Percentiles rank a stretch among this genome's conserved stretches.
Conservation (phyloP, 2,329 filamentous ascomycete species). For the Ustulina deusta region DNA sequence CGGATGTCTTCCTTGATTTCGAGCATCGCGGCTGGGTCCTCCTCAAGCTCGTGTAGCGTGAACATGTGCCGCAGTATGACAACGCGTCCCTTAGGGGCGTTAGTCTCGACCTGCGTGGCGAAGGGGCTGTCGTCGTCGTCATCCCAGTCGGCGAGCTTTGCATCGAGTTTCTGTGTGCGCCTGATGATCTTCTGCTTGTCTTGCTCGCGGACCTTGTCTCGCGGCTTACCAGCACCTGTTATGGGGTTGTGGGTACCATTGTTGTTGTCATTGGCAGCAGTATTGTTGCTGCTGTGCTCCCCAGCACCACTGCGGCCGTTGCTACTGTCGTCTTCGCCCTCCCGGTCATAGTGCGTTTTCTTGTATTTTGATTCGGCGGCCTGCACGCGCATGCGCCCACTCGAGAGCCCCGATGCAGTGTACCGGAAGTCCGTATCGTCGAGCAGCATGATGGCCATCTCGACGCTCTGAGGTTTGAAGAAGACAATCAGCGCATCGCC, state of each 20-base stretch:
- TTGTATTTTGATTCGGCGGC: constrained; percentile 93
- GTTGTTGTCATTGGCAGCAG: constrained; percentile 22
- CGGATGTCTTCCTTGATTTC: constrained; percentile 96
- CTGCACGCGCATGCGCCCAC: constrained; percentile 81
- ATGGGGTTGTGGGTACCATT: constrained; percentile 50
- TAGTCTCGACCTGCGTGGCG: constrained; percentile 60
- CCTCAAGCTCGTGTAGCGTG: constrained; percentile 83
- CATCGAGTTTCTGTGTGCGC: constrained; percentile 90
- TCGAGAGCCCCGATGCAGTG: constrained; percentile 61
- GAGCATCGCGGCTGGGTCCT: constrained; percentile 83
- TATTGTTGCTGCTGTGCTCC: constrained; percentile 31
- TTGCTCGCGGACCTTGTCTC: constrained; percentile 64
- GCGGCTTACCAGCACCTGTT: constrained; percentile 59
- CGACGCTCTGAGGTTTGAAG: constrained; percentile 93
- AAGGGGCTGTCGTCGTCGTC: constrained; percentile 77
- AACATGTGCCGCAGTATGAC: constrained; percentile 96
- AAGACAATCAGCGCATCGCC: constrained; percentile 94
- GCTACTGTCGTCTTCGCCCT: constrained; percentile 42
- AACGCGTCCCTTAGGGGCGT: constrained; percentile 76
- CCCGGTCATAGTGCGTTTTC: constrained; percentile 76
- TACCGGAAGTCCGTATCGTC: constrained; percentile 87
- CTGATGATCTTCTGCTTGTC: constrained; percentile 92
- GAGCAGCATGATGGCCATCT: constrained; percentile 82
- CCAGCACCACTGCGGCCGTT: constrained; percentile 38
- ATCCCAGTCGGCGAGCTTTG: constrained; percentile 93